Conservation (phyloP, 2,329 filamentous ascomycete genomes). For the Aspergillus felis region DNA sequence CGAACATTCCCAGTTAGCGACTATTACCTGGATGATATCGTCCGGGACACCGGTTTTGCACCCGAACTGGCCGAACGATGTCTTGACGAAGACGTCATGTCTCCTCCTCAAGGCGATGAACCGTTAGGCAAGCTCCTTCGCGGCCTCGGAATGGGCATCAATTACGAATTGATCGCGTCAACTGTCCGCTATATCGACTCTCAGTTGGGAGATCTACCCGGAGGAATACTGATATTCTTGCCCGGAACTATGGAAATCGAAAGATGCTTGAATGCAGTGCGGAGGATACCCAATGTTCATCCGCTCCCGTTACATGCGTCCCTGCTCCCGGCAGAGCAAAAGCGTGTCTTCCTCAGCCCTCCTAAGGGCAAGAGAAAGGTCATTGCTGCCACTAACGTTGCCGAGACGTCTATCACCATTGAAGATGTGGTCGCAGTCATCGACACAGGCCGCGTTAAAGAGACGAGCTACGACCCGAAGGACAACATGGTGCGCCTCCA, state of each 20-base stretch:
- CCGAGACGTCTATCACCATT: slow-evolving; percentile 97
- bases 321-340: slow-evolving; percentile 81
- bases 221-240: slow-evolving; percentile 92
- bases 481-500: slow-evolving; percentile 93
- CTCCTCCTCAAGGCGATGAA: slow-evolving; percentile 45
- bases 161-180: slow-evolving; percentile 80
- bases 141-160: slow-evolving; percentile 76
- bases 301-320: slow-evolving; percentile 89
- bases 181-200: slow-evolving; percentile 78
- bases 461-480: slow-evolving; percentile 86
- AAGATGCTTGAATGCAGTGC: slow-evolving; percentile 67
- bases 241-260: slow-evolving; percentile 91
- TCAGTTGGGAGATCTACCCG: slow-evolving; percentile 67
- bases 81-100: slow-evolving; percentile 30
- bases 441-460: slow-evolving; percentile 91
- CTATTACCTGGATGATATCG: slow-evolving; percentile 82
- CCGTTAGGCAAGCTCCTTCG: slow-evolving; percentile 66
- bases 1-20: slow-evolving; percentile 88
- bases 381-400: slow-evolving; percentile 92
- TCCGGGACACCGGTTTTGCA: slow-evolving; percentile 72
- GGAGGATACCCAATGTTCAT: slow-evolving; percentile 63
- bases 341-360: slow-evolving; percentile 73
- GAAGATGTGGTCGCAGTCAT: slow-evolving; percentile 96
- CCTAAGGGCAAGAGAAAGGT: slow-evolving; percentile 83
- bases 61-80: slow-evolving; percentile 30